These are phyloP conservation scores for Verticillium isaacii DNA, from an alignment of 2,329 filamentous ascomycete species.

Conservation along the genomic window DNA sequence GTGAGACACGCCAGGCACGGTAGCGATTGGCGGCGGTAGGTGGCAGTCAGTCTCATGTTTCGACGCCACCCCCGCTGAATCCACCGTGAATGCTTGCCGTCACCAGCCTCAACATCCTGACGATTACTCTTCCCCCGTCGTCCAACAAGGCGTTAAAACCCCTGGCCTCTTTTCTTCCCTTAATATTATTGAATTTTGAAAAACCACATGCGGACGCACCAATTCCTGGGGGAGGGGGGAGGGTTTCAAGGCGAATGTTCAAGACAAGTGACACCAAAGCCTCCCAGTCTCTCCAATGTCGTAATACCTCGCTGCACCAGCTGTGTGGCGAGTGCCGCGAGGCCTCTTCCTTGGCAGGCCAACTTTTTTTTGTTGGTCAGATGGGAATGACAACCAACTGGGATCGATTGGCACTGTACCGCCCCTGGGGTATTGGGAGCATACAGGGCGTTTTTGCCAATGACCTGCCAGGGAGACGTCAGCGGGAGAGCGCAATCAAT, in stretches of 20 bases:
- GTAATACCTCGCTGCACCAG: neutral
- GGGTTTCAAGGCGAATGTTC: neutral
- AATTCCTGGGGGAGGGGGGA: too few species aligned
- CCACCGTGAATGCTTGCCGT: neutral
- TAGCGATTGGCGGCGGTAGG: neutral
- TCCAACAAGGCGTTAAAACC: too few species aligned
- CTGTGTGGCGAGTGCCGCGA: neutral
- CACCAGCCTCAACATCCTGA: neutral
- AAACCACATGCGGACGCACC: neutral
- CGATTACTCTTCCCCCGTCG: neutral
- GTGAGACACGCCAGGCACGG: neutral
- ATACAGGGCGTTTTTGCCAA: neutral
- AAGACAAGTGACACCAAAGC: neutral
- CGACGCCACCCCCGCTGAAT: neutral
- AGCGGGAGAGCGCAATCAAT: neutral
- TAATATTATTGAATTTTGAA: too few species aligned
- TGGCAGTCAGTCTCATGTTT: neutral
- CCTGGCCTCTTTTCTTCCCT: too few species aligned
- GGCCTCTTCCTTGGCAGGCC: neutral
- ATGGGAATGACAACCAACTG: neutral
- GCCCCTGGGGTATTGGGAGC: neutral
- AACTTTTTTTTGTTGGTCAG: neutral
- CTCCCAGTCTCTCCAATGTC: neutral
- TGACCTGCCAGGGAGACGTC: neutral
- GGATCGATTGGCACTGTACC: neutral